Base-by-base conservation (phyloP, 345 rosid species). In the Pseudoturritis turrita region DNA sequence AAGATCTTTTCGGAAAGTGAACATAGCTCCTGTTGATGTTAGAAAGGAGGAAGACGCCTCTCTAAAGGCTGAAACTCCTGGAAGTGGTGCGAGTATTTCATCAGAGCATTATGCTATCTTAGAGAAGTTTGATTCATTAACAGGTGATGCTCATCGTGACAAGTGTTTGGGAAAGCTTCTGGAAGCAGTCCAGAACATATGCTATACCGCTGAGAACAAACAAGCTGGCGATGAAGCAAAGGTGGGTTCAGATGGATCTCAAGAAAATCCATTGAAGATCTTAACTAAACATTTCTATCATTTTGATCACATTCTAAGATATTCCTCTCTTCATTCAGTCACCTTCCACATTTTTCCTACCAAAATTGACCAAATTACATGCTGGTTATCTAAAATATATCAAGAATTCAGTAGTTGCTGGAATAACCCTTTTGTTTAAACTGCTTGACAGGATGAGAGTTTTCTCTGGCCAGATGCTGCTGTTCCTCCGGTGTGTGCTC, bases 391-490 rank as follows among this genome's bases (percentile, higher is more conserved):
- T 52, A 4, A 51, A 41, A 15, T 36, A 10, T 19, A 18, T 47
- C 31, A 58, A 77, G 55, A 53, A 61, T 77, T 31, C 61, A 28
- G 29, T 41, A 47, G 59, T 57, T 66, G 35, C 13, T 37, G 52
- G 29, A 62, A 47, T 72, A 39, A 46, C 12, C 9, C 41, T 62
- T 51, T 63, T 67, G 33, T 19, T 66, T 36, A 21, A 23, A 52
- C 41, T 69, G 61, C 12, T 68, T 22, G 50, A 54, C 84, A 91
- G 99, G 78, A 49, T 44, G 84, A 82, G 59, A 56, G 70, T 23
- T 90, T 92, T 70, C 55, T 77, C 70, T 96, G 98, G 97, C 99
- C 97, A 31, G 92, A 96, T 83, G 87, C 79, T 78, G 96, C 95
- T 56, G 89, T 91, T 80, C 78, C 85, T 62, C 85, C 91, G 5